These are phyloP conservation scores for Boletellus sp. DNA, from an alignment of 768 basidiomycete genomes.

Conservation along the genomic window DNA sequence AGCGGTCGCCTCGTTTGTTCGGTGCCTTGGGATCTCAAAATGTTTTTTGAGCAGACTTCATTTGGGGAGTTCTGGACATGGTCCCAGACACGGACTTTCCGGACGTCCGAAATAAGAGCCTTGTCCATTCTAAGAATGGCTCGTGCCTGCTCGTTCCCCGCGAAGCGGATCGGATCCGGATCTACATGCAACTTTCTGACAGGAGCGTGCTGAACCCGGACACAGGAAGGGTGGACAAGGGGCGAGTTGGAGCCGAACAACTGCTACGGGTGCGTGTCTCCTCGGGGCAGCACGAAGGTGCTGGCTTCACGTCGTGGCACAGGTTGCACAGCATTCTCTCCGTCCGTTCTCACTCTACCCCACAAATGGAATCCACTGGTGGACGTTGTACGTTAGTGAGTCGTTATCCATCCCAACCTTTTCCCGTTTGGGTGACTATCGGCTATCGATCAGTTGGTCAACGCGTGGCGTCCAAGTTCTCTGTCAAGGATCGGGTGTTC, in stretches of 20 bases:
- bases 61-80: conserved; percentile 47
- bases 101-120: conserved; percentile 45
- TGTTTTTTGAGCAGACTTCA: conserved; percentile 30
- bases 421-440: background rate
- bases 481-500: conserved; percentile 45
- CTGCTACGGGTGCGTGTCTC: conserved; percentile 35
- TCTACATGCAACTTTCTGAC: conserved; percentile 51
- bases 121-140: conserved; percentile 49
- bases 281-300: background rate
- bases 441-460: conserved; percentile 42
- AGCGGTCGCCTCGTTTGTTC: background rate
- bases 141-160: conserved; percentile 53
- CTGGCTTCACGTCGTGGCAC: background rate
- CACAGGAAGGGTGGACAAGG: conserved; percentile 42
- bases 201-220: conserved; percentile 33
- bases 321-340: conserved; percentile 41
- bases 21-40: background rate
- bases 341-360: conserved; percentile 37
- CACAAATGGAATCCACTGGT: conserved; percentile 40
- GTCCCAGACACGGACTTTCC: conserved; percentile 51
- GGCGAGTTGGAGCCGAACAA: conserved; percentile 34
- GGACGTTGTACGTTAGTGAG: conserved; percentile 49
- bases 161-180: conserved; percentile 42
- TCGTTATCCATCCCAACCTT: background rate
- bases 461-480: conserved; percentile 51